Conservation (phyloP, 352 stramenopile genomes). For the Phytophthora palmivora region DNA sequence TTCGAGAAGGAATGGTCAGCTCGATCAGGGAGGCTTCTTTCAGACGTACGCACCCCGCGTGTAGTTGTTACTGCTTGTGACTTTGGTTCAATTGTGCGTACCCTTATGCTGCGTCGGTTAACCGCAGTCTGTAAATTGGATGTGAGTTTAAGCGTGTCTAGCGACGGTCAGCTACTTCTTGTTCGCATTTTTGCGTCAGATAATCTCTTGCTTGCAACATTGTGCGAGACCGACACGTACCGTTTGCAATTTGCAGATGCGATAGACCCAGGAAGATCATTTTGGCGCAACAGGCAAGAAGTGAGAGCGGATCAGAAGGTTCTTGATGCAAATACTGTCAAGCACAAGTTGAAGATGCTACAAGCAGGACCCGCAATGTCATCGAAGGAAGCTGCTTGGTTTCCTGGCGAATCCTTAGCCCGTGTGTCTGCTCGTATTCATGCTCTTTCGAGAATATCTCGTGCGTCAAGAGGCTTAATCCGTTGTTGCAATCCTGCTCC, state of each 20-base stretch:
- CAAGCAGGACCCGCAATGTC: slow-evolving; percentile 38
- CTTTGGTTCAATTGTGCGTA: slow-evolving; percentile 69
- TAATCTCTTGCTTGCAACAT: slow-evolving; percentile 65
- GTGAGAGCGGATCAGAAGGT: slow-evolving; percentile 54
- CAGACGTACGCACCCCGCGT: slow-evolving; percentile 11
- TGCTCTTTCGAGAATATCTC: slow-evolving; percentile 48
- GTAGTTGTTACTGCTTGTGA: slow-evolving; percentile 27
- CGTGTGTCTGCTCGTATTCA: slow-evolving; percentile 61
- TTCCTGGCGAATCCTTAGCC: slow-evolving; percentile 47
- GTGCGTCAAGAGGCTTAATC: slow-evolving; percentile 28
- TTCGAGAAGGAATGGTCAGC: slow-evolving; percentile 48
- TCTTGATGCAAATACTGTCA: slow-evolving; percentile 52
- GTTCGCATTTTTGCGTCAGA: slow-evolving; percentile 65
- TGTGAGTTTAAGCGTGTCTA: slow-evolving; percentile 61
- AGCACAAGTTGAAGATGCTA: slow-evolving; percentile 65
- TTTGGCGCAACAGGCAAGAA: slow-evolving; percentile 58
- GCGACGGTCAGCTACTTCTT: slow-evolving; percentile 51
- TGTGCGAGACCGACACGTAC: slow-evolving; percentile 59
- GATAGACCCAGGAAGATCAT: slow-evolving; percentile 57
- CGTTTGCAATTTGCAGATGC: slow-evolving; percentile 62
- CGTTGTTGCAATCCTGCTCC: slow-evolving; percentile 33
- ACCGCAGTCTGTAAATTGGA: slow-evolving; percentile 58
- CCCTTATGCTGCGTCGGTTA: slow-evolving; percentile 61
- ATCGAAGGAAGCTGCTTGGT: slow-evolving; percentile 49
- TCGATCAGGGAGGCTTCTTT: slow-evolving; percentile 19